Base-by-base conservation (phyloP, 306 rosid species). In the Cicer chorassanicum region DNA sequence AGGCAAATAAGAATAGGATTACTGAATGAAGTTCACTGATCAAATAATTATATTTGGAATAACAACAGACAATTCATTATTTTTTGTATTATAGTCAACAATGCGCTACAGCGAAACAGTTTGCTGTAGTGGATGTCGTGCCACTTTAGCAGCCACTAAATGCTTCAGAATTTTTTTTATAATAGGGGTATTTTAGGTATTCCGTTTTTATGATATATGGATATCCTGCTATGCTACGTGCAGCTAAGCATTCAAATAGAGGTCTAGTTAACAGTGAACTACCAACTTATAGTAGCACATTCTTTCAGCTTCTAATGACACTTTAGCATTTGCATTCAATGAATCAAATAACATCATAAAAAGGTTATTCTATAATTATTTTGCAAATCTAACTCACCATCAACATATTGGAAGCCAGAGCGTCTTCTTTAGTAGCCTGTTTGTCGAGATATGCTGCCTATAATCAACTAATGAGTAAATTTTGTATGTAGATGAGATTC, bases 401-500 rank as follows among this genome's bases (percentile, higher is more conserved):
- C 86, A 94, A 87, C 97, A 94, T 88, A 13, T 49, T 62, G 77
- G 93, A 81, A 77, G 78, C 78, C 60, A 67, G 80, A 75, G 66
- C 79, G 76, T 69, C 77, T 77, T 82, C 82, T 75, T 73, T 61
- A 61, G 5, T 64, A 9, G 78, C 75, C 70, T 88, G 90, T 70
- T 85, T 76, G 38, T 86, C 88, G 40, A 91, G 88, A 81, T 89
- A 94, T 16, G 90, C 93, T 76, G 97, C 97, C 98, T 94, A 81
- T 40, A 88, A 65, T 82, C 67, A 72, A 81, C 64, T 62, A 73
- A 75, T 65, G 48, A 55, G 75, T 80, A 76, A 85, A 24, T 57
- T 46, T 70, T 62, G 48, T 14, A 72, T 78, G 57, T 51, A 57
- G 65, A 53, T 62, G 21, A 57, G 4, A 66, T 73, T 61, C 41